phyloP scores from a whole-genome alignment of 345 rosid species.

The Erucastrum elatum region DNA sequence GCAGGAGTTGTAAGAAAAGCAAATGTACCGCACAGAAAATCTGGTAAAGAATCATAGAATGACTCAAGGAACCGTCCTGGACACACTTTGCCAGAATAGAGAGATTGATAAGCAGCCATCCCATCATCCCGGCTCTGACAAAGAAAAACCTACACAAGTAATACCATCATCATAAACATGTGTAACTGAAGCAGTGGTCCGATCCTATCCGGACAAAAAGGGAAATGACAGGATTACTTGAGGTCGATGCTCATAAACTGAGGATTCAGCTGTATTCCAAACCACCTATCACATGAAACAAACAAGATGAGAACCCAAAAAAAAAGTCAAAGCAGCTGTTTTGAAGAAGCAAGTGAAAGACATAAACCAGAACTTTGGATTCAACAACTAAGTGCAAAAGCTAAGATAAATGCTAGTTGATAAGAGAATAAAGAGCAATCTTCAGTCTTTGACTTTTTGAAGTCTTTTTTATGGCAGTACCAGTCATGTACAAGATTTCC shows the following conservation, averaged over 20 bases:
- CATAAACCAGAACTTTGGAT: too few relatives aligned
- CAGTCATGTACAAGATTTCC: conserved; percentile 81
- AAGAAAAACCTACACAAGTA: conserved; percentile 8
- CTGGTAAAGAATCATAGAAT: neutral
- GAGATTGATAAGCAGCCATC: neutral
- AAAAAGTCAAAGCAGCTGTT: too few relatives aligned
- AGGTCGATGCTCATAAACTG: conserved; percentile 79
- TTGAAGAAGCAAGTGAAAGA: too few relatives aligned
- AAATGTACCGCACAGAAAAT: neutral
- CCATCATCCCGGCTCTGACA: neutral
- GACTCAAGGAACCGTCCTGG: neutral
- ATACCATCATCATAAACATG: neutral
- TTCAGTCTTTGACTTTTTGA: too few relatives aligned
- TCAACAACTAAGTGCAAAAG: too few relatives aligned
- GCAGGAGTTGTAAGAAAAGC: neutral
- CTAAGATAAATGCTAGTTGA: too few relatives aligned
- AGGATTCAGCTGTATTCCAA: conserved; percentile 88
- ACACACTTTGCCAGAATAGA: neutral
- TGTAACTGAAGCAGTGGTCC: neutral
- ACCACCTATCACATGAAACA: conserved; percentile 69
- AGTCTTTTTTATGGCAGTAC: too few relatives aligned
- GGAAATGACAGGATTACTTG: conserved; percentile 58
- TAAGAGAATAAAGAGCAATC: too few relatives aligned
- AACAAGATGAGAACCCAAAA: neutral
- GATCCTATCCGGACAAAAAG: neutral